Percentiles rank a stretch among this genome's conserved stretches.
These are phyloP conservation scores for Fraxinus latifolia DNA, from an alignment of 305 asterid species.

Conservation along the genomic window DNA sequence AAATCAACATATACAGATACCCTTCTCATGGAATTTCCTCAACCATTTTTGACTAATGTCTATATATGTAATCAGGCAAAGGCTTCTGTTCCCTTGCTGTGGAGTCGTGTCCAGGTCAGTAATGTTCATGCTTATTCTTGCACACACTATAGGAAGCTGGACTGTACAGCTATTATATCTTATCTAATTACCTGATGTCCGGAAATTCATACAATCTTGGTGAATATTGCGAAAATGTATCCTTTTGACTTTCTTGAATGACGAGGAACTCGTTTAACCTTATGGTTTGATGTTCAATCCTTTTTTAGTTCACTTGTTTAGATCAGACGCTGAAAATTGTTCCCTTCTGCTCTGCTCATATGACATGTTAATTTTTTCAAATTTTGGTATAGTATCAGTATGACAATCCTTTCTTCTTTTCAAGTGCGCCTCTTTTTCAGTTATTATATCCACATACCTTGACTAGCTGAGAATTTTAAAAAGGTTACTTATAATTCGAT, in stretches of 20 bases:
- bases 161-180: not conserved
- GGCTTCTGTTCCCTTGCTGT: constrained; percentile 93
- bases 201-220: not conserved
- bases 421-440: not conserved
- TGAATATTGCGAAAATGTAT: not conserved
- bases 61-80: constrained; percentile 73
- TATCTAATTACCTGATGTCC: not conserved
- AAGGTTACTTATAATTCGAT: not conserved
- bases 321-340: not conserved
- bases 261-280: not conserved
- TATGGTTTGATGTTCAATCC: not conserved
- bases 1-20: constrained; percentile 85
- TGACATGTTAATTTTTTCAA: not conserved
- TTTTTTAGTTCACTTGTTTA: not conserved
- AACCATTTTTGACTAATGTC: constrained; percentile 86
- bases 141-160: not conserved
- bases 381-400: not conserved
- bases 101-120: constrained; percentile 99
- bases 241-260: not conserved
- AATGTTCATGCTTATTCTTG: not conserved
- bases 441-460: not conserved
- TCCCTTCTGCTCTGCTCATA: not conserved
- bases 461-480: not conserved
- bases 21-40: constrained; percentile 88
- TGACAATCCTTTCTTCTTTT: not conserved